Evolutionary conservation across 2,329 filamentous ascomycete species (phyloP), one percentile per base, ranked within the genome.

Genomic region (Davidsoniella eucalypti): DNA sequence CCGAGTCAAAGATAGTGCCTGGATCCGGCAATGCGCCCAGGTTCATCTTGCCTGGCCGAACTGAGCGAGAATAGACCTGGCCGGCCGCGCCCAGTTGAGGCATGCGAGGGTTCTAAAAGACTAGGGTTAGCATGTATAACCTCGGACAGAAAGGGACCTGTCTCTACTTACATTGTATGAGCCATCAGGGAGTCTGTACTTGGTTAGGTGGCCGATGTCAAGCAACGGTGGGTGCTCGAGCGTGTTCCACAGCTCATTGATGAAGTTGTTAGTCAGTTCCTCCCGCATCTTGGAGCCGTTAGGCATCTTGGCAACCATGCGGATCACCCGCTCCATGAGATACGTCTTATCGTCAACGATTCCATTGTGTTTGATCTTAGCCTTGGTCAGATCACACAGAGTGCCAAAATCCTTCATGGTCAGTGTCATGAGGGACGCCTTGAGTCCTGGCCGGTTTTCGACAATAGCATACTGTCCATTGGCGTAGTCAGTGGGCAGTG

Each of bases 291-390:
- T 74, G 1, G 82, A 86, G 50, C 72, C 67, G 46, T 71, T 64
- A 1, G 80, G 80, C 33, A 87, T 67, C 29, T 72, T 73, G 10
- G 79, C 71, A 4, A 85, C 80, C 14, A 87, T 68, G 66, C 80
- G 75, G 54, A 87, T 85, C 4, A 82, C 71, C 6, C 76, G 70
- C 62, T 87, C 83, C 77, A 87, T 84, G 42, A 86, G 67, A 70
- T 85, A 83, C 1, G 79, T 83, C 65, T 82, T 84, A 66, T 90
- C 85, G 57, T 90, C 80, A 4, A 76, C 64, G 9, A 80, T 68
- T 44, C 75, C 68, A 52, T 72, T 71, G 1, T 82, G 79, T 56
- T 75, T 80, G 29, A 79, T 62, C 63, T 84, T 79, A 54, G 67
- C 70, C 50, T 73, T 71, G 52, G 85, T 66, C 37, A 86, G 64